Evolutionary conservation across 441 rosid genomes (phyloP).

Genomic region (Mallotus repandus): DNA sequence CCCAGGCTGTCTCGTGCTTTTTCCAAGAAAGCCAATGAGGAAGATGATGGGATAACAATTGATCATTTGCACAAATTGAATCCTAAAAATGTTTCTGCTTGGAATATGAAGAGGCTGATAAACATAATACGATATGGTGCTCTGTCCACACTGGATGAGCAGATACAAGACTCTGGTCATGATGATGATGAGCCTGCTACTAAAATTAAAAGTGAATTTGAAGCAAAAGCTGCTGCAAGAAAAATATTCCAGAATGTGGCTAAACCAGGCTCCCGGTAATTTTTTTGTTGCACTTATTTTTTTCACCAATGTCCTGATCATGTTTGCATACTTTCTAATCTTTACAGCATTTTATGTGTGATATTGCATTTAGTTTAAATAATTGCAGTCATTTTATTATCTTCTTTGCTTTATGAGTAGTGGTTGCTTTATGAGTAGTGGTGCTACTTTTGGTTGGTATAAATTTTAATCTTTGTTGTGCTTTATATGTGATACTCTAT

Average conservation of each 20-base stretch:
- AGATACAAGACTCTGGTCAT: slow-evolving; percentile 42
- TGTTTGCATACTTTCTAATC: neutral
- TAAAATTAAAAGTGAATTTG: slow-evolving; percentile 65
- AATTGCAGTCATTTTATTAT: neutral
- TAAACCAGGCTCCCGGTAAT: slow-evolving; percentile 54
- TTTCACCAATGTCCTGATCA: neutral
- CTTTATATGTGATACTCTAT: too few species aligned
- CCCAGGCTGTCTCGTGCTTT: slow-evolving; percentile 33
- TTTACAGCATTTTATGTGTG: too few species aligned
- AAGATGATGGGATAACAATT: slow-evolving; percentile 46
- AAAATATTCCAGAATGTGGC: slow-evolving; percentile 76
- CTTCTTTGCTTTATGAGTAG: neutral
- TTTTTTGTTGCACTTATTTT: slow-evolving; percentile 2
- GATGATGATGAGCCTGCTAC: slow-evolving; percentile 61
- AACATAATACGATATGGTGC: slow-evolving; percentile 42
- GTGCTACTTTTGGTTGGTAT: too few species aligned
- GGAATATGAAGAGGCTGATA: slow-evolving; percentile 58
- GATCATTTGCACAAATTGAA: slow-evolving; percentile 48
- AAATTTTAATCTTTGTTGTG: too few species aligned
- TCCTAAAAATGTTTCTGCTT: slow-evolving; percentile 51
- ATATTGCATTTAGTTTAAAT: neutral
- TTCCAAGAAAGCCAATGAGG: slow-evolving; percentile 33
- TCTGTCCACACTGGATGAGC: slow-evolving; percentile 54
- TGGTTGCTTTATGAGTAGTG: neutral
- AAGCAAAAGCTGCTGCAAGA: slow-evolving; percentile 82